These are phyloP conservation scores for Metschnikowia santaceciliae DNA, from an alignment of 805 yeast genomes.

Conservation along the genomic window DNA sequence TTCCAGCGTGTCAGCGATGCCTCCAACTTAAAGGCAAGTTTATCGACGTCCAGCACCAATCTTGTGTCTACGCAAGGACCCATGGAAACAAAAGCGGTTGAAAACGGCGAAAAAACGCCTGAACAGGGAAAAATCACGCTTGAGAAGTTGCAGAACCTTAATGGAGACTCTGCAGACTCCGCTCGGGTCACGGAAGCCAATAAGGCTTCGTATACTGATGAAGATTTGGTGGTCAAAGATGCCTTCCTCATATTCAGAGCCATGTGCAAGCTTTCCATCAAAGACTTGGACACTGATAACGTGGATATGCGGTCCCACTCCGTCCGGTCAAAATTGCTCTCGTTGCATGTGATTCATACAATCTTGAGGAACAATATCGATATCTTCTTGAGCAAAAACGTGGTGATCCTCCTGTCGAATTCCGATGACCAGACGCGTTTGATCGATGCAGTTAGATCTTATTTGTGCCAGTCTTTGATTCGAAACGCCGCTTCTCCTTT, in stretches of 20 bases:
- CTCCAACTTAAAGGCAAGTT: constrained; percentile 3
- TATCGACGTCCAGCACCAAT: constrained; percentile 17
- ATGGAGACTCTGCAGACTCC: constrained; percentile 48
- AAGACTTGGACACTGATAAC: constrained; percentile 70
- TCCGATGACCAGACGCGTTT: constrained; percentile 56
- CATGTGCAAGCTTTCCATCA: constrained; percentile 88
- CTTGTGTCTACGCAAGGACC: constrained; percentile 5
- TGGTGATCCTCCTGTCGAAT: constrained; percentile 47
- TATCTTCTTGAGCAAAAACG: constrained; percentile 61
- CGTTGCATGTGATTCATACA: constrained; percentile 83
- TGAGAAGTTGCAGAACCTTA: constrained; percentile 53
- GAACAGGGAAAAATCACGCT: constrained; percentile 44
- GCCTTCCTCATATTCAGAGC: constrained; percentile 92
- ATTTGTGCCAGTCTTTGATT: constrained; percentile 74
- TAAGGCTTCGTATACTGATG: constrained; percentile 47
- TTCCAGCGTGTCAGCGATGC: constrained; percentile 60
- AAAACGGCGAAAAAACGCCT: constrained; percentile 10
- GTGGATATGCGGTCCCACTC: constrained; percentile 88
- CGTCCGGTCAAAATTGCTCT: constrained; percentile 83
- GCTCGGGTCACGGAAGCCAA: constrained; percentile 48
- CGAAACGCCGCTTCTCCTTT: constrained; percentile 90
- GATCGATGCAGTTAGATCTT: constrained; percentile 78
- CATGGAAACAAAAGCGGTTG: constrained; percentile 6
- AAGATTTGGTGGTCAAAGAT: constrained; percentile 75
- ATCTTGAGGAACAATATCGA: constrained; percentile 82